Conservation (phyloP, 2,329 filamentous ascomycete genomes). For the Trichoderma sp. region DNA sequence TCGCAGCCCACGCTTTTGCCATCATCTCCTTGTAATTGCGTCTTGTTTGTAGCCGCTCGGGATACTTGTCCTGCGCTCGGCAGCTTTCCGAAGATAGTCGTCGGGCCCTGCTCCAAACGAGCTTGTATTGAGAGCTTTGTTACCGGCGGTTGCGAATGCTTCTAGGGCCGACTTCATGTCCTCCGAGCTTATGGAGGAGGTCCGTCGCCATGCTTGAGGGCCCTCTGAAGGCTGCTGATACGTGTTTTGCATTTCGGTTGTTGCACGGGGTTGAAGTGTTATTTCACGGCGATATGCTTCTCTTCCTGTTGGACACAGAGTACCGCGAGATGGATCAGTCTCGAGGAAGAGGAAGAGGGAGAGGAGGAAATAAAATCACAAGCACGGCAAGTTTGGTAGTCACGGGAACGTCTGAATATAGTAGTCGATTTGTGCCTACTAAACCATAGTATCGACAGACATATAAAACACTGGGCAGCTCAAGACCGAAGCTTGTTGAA, state of each 20-base stretch:
- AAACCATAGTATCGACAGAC: neutral
- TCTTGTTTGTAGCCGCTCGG: neutral
- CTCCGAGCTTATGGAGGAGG: neutral
- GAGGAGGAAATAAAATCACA: neutral
- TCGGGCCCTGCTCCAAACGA: neutral
- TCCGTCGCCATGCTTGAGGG: neutral
- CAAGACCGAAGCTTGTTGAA: neutral
- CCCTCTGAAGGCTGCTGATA: neutral
- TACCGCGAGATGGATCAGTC: neutral
- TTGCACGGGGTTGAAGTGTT: neutral
- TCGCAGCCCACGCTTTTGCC: neutral
- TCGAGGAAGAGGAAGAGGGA: neutral
- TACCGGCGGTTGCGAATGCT: neutral
- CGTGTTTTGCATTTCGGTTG: neutral
- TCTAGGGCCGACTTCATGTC: neutral
- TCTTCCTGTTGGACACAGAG: neutral
- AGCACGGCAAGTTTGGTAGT: neutral
- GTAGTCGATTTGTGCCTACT: neutral
- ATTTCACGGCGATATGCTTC: neutral
- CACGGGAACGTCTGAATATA: neutral
- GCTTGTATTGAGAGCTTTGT: neutral
- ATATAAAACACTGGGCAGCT: neutral
- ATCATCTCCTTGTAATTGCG: neutral
- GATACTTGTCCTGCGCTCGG: neutral
- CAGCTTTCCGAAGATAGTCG: neutral